A percentile compares a stretch with the other conserved stretches of the same genome.
Conservation (phyloP, 2,329 filamentous ascomycete genomes). For the Dryadomyces sulphureus region DNA sequence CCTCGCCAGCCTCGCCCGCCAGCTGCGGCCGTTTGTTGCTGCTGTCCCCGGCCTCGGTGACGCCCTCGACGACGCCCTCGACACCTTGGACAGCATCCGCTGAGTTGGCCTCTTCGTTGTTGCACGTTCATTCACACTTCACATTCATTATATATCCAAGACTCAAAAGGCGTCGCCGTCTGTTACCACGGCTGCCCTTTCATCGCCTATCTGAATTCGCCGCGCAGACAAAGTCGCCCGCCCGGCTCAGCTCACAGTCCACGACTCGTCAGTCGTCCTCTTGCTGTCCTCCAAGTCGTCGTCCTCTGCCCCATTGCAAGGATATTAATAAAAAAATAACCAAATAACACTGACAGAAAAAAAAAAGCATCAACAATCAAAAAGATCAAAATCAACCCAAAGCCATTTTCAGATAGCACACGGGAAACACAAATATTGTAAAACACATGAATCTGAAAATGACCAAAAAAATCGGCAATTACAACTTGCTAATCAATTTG, state of each 20-base stretch:
- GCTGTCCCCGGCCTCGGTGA: conserved; percentile 19
- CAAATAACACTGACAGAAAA: too few relatives aligned
- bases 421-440: neutral
- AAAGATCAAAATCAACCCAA: neutral
- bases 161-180: neutral
- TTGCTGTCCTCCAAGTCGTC: neutral
- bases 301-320: neutral
- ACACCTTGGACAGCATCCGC: conserved; percentile 12
- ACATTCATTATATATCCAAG: neutral
- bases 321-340: neutral
- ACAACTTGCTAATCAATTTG: conserved; percentile 21
- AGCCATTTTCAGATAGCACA: neutral
- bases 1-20: conserved; percentile 30
- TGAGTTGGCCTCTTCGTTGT: neutral
- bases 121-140: neutral
- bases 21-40: conserved; percentile 20
- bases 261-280: too few relatives aligned
- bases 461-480: conserved; percentile 16
- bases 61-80: conserved; percentile 28
- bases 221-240: too few relatives aligned
- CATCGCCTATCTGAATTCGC: neutral
- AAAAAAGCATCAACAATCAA: neutral
- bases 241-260: too few relatives aligned
- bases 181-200: neutral
- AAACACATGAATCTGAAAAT: conserved; percentile 11